Evolutionary conservation across 1,139 yeast species (phyloP), one percentile per base, ranked within the genome.

Genomic region (Hemisphaericaspora xylofermentans): DNA sequence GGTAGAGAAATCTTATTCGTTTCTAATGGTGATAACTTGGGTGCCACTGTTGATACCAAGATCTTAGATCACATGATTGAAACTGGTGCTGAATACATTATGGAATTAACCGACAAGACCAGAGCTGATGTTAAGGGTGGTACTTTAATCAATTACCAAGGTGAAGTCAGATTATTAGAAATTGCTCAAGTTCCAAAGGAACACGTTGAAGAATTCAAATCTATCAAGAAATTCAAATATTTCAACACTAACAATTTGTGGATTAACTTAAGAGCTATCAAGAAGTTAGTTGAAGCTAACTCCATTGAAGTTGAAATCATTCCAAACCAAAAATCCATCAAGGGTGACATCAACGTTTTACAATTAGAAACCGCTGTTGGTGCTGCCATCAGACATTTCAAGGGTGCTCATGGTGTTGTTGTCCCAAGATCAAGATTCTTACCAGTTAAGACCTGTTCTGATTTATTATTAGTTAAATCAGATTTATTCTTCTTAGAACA

Each of bases 71-170:
- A 93, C 73, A 91, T 93, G 96, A 69, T 88, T 51, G 95, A 87
- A 58, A 80, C 95, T 36, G 84, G 84, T 41, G 82, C 96, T 43
- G 98, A 94, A 71, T 93, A 91, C 66, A 84, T 93, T 57, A 93
- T 93, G 98, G 98, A 93, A 71, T 80, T 93, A 65, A 94, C 98
- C 45, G 96, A 93, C 71, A 93, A 93, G 76, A 93, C 98, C 42
- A 84, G 98, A 68, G 98, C 98, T 36, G 98, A 93, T 66, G 98
- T 93, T 60, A 93, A 93, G 73, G 98, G 98, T 74, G 98, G 98
- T 76, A 93, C 98, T 54, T 80, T 93, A 64, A 91, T 93, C 64
- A 89, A 88, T 68, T 93, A 94, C 66, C 94, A 89, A 56, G 98
- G 98, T 48, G 84, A 85, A 60, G 96, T 93, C 46, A 83, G 97